Base-by-base conservation (phyloP, 495 filamentous ascomycete genomes). In the Sphaerosporella brunnea region DNA sequence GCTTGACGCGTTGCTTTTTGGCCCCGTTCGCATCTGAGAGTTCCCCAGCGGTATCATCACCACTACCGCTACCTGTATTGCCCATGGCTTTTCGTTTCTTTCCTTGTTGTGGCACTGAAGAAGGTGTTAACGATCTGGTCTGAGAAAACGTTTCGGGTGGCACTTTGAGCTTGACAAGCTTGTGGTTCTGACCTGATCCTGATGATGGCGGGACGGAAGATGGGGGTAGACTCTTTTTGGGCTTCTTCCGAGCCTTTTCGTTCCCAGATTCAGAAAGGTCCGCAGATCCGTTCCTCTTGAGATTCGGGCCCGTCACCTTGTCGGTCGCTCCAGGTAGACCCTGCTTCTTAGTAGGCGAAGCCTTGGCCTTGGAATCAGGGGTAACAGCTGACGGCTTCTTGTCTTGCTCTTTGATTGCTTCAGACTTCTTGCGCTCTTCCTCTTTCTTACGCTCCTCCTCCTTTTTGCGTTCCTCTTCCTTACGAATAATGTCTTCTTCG, bases 271-370 rank as follows among this genome's bases (percentile, higher is more conserved):
- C 80, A 10, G 90, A 95, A 16, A 78, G 70, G 53, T 83, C 78
- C 4, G 87, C 84, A 23, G 88, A 94, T 23, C 88, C 87, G 18
- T 79, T 68, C 15, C 90, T 78, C 65, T 95, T 96, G 38, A 87
- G 75, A 39, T 70, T 69, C 41, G 73, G 75, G 55, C 66, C 54
- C 37, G 55, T 62, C 65, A 84, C 82, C 66, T 80, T 83, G n/a
- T 68, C 55, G 38, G 65, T 57, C 34, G 70, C 65, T 23, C 58
- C 35, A 45, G 43, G 25, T 39, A 47, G 48, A 19, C 35, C 40
- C 30, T 19, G 25, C 15, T 56, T 53, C 51, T 53, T 56, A 20
- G 45, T 28, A 35, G 44, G 44, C 32, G 43, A 32, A 10, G 64
- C 34, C 48, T 71, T 68, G 48, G 58, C 39, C 59, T 65, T 51